A percentile compares a stretch with the other conserved stretches of the same genome.
Conservation (phyloP, 2,329 filamentous ascomycete species). For the Cryphonectria radicalis region DNA sequence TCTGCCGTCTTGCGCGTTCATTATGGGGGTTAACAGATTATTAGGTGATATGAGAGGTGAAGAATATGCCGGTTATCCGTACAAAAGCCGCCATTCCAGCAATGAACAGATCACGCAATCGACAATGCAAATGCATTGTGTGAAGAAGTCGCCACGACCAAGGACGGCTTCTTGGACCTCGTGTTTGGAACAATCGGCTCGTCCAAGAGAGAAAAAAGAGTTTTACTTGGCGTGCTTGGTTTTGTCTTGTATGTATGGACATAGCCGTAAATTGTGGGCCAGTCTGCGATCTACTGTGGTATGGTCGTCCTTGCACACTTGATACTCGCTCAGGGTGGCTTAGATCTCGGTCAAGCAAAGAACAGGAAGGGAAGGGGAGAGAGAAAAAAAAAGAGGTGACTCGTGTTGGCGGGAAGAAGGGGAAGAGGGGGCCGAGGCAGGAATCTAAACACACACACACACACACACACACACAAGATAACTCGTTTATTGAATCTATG, state of each 20-base stretch:
- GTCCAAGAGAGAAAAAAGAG: not conserved
- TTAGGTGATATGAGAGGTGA: not conserved
- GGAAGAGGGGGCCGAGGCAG: not conserved
- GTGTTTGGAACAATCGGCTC: not conserved
- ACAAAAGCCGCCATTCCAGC: not conserved
- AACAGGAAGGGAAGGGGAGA: not conserved
- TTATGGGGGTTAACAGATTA: not conserved
- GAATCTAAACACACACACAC: not conserved
- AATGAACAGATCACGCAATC: not conserved
- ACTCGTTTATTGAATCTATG: not conserved
- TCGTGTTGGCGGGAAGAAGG: not conserved
- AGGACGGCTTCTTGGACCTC: not conserved
- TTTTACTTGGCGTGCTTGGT: not conserved
- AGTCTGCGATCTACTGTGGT: not conserved
- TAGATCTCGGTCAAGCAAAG: not conserved
- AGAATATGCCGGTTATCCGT: not conserved
- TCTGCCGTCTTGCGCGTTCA: not conserved
- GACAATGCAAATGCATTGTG: not conserved
- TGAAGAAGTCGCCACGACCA: not conserved
- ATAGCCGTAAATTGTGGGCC: slow-evolving; percentile 7
- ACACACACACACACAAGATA: not conserved
- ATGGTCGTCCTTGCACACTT: slow-evolving; percentile 1
- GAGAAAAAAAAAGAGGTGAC: not conserved
- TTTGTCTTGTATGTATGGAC: not conserved
- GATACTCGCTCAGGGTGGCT: slow-evolving; percentile 7